A percentile compares a stretch with the other conserved stretches of the same genome.
Conservation (phyloP, 2,329 filamentous ascomycete species). For the Aspergillus unguis region DNA sequence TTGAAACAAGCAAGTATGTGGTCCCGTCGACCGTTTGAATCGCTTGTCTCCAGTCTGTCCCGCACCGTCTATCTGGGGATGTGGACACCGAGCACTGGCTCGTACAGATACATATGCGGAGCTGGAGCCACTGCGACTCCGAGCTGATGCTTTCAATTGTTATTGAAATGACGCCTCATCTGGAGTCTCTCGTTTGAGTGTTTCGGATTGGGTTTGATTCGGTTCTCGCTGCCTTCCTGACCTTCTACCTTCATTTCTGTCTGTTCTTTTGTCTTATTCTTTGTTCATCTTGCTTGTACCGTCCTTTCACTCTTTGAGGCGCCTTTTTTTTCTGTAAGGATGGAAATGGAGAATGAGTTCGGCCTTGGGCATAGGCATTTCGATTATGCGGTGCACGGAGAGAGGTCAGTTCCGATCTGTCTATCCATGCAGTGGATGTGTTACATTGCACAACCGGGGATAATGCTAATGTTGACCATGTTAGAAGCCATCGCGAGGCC, state of each 20-base stretch:
- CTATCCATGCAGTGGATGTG: too few relatives aligned
- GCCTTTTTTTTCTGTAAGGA: neutral
- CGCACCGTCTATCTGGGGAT: neutral
- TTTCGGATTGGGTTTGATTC: neutral
- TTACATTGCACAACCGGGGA: too few relatives aligned
- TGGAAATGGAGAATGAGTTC: neutral
- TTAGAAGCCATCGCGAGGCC: neutral
- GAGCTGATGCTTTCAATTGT: neutral
- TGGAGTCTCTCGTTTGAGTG: neutral
- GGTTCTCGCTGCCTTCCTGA: neutral
- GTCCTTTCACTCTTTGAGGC: neutral
- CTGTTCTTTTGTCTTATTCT: neutral
- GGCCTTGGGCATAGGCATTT: neutral
- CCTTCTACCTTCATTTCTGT: neutral
- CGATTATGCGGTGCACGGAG: too few relatives aligned
- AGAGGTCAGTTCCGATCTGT: too few relatives aligned
- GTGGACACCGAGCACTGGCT: too few relatives aligned
- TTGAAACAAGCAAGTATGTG: conserved; percentile 24
- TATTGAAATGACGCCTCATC: neutral
- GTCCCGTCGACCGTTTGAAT: conserved; percentile 14
- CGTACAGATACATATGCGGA: too few relatives aligned
- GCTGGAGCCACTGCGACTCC: neutral
- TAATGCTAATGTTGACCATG: too few relatives aligned
- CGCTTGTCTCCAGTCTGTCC: neutral
- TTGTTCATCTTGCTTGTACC: neutral